Conservation (phyloP, 2,329 filamentous ascomycete genomes). For the Penicillium sp. region DNA sequence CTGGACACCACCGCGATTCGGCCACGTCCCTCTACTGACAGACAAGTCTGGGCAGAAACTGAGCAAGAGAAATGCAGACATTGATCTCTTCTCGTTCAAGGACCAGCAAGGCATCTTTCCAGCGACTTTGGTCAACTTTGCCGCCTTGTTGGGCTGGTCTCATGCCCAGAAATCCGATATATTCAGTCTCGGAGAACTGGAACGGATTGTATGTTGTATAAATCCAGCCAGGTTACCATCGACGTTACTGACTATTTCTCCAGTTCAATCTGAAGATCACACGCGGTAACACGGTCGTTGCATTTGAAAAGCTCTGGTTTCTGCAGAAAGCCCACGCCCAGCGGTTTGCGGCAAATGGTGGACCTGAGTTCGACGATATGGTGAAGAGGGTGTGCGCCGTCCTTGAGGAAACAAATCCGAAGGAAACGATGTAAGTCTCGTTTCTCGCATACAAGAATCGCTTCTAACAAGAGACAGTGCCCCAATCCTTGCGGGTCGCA, state of each 20-base stretch:
- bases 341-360: constrained; percentile 47
- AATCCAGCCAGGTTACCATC: too few species aligned
- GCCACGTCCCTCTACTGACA: constrained; percentile 74
- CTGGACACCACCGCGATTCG: constrained; percentile 71
- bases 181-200: constrained; percentile 67
- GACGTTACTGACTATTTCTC: not conserved
- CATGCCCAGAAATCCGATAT: constrained; percentile 66
- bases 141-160: constrained; percentile 80
- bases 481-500: constrained; percentile 31
- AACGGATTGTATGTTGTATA: constrained; percentile 57
- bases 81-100: constrained; percentile 58
- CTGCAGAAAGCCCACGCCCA: constrained; percentile 71
- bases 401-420: constrained; percentile 24
- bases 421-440: constrained; percentile 34
- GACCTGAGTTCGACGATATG: constrained; percentile 43
- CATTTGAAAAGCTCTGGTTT: constrained; percentile 73
- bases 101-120: constrained; percentile 59
- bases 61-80: constrained; percentile 77
- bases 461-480: constrained; percentile 18
- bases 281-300: constrained; percentile 81
- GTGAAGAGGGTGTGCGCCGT: constrained; percentile 34
- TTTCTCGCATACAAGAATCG: not conserved
- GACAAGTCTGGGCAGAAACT: constrained; percentile 69
- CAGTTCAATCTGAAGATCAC: constrained; percentile 86
- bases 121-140: constrained; percentile 72